A percentile compares a stretch with the other conserved stretches of the same genome.
Evolutionary conservation across 257 asterid species (phyloP).

Genomic region (Solanum etuberosum): DNA sequence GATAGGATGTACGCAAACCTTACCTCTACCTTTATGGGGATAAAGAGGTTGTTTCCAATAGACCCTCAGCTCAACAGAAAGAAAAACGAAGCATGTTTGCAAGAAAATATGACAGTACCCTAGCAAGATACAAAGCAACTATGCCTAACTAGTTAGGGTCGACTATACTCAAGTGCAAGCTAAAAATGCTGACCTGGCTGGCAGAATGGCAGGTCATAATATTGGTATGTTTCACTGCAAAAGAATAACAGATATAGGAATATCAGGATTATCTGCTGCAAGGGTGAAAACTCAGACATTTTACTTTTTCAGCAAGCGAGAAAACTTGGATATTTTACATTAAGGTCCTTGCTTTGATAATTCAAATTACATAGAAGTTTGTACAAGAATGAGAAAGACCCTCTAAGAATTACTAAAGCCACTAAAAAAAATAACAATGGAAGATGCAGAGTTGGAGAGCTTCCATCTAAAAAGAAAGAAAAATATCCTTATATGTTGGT

Average conservation of each 20-base stretch:
- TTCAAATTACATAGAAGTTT: background rate
- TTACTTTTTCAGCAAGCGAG: background rate
- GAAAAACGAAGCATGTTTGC: background rate
- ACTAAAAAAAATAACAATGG: background rate
- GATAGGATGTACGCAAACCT: background rate
- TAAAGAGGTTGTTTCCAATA: background rate
- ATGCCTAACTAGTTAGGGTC: background rate
- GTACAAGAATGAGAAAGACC: background rate
- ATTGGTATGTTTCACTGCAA: slow-evolving; percentile 92
- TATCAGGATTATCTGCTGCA: background rate
- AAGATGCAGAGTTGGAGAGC: background rate
- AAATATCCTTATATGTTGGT: background rate
- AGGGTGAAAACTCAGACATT: background rate
- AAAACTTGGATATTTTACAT: background rate
- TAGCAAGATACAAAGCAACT: background rate
- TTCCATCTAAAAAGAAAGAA: background rate
- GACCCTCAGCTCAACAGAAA: background rate
- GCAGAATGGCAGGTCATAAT: slow-evolving; percentile 83
- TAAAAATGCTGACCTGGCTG: slow-evolving; percentile 64
- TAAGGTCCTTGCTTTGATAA: background rate
- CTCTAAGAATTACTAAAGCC: background rate
- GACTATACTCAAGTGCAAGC: slow-evolving; percentile 3
- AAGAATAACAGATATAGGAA: slow-evolving; percentile 14
- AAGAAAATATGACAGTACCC: background rate
- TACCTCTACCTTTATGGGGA: background rate